These are phyloP conservation scores for Saitozyma podzolica DNA, from an alignment of 768 basidiomycete species.

Conservation along the genomic window DNA sequence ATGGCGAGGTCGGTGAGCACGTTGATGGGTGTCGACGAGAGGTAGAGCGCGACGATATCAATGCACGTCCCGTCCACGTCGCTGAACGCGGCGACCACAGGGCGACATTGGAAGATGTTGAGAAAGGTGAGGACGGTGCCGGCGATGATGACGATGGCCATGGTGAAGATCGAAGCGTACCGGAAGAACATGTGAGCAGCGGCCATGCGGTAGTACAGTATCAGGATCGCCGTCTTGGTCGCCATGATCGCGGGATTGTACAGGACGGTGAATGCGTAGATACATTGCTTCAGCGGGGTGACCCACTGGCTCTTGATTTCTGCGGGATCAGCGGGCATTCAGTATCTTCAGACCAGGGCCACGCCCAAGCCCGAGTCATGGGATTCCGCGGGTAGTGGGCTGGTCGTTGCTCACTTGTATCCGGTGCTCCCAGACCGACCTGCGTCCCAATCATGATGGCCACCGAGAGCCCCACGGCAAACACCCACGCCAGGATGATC, in stretches of 20 bases:
- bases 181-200: constrained; percentile 38
- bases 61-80: constrained; percentile 30
- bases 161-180: constrained; percentile 32
- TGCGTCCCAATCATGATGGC: constrained; percentile 30
- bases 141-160: constrained; percentile 39
- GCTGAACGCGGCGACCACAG: constrained; percentile 37
- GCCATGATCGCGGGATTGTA: constrained; percentile 50
- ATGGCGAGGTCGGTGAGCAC: constrained; percentile 50
- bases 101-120: constrained; percentile 47
- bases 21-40: constrained; percentile 48
- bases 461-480: constrained; percentile 25
- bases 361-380: too few species aligned
- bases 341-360: too few species aligned
- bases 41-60: constrained; percentile 45
- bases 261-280: constrained; percentile 45
- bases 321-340: background rate
- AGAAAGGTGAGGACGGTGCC: constrained; percentile 49
- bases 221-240: constrained; percentile 45
- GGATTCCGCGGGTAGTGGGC: background rate
- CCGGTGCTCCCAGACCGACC: constrained; percentile 36
- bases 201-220: constrained; percentile 47
- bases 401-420: constrained; percentile 21
- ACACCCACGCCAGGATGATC: constrained; percentile 45
- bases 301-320: constrained; percentile 5
- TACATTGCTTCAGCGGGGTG: constrained; percentile 10